Evolutionary conservation across 371 early-diverging fungal species (phyloP).

Genomic region (Mortierella sp.): DNA sequence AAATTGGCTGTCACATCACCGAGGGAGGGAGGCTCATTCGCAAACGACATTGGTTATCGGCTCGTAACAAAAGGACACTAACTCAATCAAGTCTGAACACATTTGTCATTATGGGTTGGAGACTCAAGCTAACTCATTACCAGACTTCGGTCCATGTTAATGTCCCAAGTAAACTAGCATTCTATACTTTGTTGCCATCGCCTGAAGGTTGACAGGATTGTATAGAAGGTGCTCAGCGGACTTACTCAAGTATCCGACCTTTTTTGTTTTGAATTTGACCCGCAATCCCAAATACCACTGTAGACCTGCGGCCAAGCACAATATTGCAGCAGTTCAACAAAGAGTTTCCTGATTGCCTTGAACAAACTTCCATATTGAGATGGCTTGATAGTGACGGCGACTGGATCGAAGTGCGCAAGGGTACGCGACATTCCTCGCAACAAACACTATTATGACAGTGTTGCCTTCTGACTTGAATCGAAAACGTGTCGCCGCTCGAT

Average conservation of each 20-base stretch:
- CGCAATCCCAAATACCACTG: neutral
- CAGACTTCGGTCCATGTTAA: slow-evolving; percentile 33
- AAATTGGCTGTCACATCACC: no score
- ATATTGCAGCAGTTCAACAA: slow-evolving; percentile 25
- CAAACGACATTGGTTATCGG: no score
- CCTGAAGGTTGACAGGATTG: neutral
- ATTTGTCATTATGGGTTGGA: slow-evolving; percentile 9
- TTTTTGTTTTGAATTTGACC: neutral
- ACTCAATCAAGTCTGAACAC: neutral
- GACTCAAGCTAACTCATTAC: slow-evolving; percentile 40
- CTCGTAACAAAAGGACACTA: no score
- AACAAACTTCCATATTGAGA: slow-evolving; percentile 2
- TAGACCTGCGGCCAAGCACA: slow-evolving; percentile 31
- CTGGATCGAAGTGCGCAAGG: slow-evolving; percentile 40
- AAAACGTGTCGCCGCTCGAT: no score
- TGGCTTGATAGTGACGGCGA: slow-evolving; percentile 44
- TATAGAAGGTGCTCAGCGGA: no score
- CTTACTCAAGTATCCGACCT: no score
- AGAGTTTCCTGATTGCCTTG: slow-evolving; percentile 32
- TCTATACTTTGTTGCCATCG: neutral
- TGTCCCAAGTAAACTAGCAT: slow-evolving; percentile 15
- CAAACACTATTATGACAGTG: no score
- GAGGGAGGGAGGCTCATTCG: no score
- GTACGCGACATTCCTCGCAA: slow-evolving; percentile 12
- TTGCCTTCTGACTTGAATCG: no score